Percentiles rank a stretch among this genome's conserved stretches.
phyloP scores from a whole-genome alignment of 2,329 filamentous ascomycete genomes.

The Lasiodiplodia theobromae region DNA sequence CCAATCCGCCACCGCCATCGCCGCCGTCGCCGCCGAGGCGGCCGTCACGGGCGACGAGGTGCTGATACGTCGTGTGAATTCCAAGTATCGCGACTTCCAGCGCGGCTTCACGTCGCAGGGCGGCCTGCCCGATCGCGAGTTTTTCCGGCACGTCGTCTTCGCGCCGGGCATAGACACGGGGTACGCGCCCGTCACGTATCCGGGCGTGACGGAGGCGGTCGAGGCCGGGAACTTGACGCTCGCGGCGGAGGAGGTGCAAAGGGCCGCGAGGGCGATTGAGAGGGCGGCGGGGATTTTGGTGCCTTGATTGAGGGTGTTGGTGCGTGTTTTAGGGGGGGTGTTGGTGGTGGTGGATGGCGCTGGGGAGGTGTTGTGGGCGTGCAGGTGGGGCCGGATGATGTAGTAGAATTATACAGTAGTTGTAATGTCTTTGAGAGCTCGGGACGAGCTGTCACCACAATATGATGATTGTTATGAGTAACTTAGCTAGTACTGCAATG shows the following conservation, averaged over 20 bases:
- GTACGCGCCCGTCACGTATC: conserved; percentile 48
- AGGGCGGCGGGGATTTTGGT: conserved; percentile 28
- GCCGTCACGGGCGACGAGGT: conserved; percentile 38
- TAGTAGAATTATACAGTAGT: background rate
- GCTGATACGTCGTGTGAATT: conserved; percentile 49
- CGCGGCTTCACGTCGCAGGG: conserved; percentile 55
- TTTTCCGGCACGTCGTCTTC: conserved; percentile 56
- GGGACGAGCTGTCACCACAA: background rate
- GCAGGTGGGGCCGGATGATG: background rate
- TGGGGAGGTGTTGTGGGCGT: too few relatives aligned
- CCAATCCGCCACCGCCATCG: conserved; percentile 39
- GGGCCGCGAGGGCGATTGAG: conserved; percentile 17
- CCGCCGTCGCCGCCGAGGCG: conserved; percentile 36
- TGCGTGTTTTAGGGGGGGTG: too few relatives aligned
- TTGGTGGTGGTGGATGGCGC: too few relatives aligned
- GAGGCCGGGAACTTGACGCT: conserved; percentile 37
- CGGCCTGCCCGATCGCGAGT: conserved; percentile 54
- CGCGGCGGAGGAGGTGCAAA: conserved; percentile 25
- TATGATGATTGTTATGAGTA: background rate
- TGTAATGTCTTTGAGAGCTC: background rate
- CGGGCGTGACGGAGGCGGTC: conserved; percentile 48
- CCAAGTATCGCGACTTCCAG: conserved; percentile 55
- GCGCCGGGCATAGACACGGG: conserved; percentile 53
- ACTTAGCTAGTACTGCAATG: background rate
- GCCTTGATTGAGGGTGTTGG: too few relatives aligned